Percentiles rank a stretch among this genome's conserved stretches.
These are phyloP conservation scores for Colletotrichum sp. DNA, from an alignment of 2,329 filamentous ascomycete species.

Conservation along the genomic window DNA sequence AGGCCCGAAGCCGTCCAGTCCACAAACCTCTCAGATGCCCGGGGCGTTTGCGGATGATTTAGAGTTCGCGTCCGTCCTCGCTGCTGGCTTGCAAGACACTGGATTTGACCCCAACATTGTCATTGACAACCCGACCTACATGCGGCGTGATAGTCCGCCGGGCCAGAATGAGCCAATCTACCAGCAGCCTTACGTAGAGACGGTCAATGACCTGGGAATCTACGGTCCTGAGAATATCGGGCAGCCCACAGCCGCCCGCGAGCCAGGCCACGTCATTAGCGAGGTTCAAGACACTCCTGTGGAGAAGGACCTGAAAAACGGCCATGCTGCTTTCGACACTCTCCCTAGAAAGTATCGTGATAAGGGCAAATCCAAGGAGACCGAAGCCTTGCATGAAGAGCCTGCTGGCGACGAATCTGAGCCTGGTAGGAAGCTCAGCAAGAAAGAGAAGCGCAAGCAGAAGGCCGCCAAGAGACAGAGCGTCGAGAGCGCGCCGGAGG, in stretches of 20 bases:
- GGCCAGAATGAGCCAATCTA: slow-evolving; percentile 60
- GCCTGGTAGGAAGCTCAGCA: slow-evolving; percentile 40
- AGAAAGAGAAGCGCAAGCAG: slow-evolving; percentile 54
- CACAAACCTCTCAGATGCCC: slow-evolving; percentile 59
- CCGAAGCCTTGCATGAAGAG: not conserved
- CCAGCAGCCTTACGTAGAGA: slow-evolving; percentile 54
- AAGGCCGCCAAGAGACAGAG: slow-evolving; percentile 43
- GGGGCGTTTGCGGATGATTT: slow-evolving; percentile 71
- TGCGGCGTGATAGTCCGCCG: slow-evolving; percentile 67
- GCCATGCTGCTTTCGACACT: slow-evolving; percentile 30
- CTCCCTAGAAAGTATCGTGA: slow-evolving; percentile 24
- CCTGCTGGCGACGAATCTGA: slow-evolving; percentile 21
- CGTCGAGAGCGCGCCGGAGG: slow-evolving; percentile 26
- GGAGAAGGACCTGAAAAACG: not conserved
- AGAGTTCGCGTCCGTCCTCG: slow-evolving; percentile 72
- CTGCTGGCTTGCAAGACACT: slow-evolving; percentile 70
- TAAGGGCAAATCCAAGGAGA: slow-evolving; percentile 27
- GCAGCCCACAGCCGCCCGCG: slow-evolving; percentile 26
- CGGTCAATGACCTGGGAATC: slow-evolving; percentile 45
- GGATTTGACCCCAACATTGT: slow-evolving; percentile 76
- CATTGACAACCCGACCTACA: slow-evolving; percentile 68
- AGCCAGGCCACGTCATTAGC: slow-evolving; percentile 51
- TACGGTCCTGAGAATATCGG: slow-evolving; percentile 36
- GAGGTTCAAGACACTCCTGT: slow-evolving; percentile 48
- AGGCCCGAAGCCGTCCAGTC: slow-evolving; percentile 61